Evolutionary conservation across 2,329 filamentous ascomycete genomes (phyloP).

Genomic region (Diplodia mutila): DNA sequence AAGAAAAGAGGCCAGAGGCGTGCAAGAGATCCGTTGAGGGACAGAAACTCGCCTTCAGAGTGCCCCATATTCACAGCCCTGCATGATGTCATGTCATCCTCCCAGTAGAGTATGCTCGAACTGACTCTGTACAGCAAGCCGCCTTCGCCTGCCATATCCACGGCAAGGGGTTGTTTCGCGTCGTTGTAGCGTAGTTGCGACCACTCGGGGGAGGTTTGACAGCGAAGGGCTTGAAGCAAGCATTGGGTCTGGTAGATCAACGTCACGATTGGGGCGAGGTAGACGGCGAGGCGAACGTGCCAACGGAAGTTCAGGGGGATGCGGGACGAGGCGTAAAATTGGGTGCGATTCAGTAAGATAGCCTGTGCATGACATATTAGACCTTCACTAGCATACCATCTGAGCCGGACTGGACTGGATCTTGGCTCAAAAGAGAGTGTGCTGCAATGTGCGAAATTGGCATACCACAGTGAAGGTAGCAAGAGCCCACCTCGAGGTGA

Average conservation of each 20-base stretch:
- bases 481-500: slow-evolving; percentile 90
- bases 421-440: background rate
- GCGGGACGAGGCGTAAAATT: slow-evolving; percentile 89
- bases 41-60: slow-evolving; percentile 53
- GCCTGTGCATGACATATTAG: slow-evolving; percentile 53
- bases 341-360: slow-evolving; percentile 84
- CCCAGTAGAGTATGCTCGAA: slow-evolving; percentile 71
- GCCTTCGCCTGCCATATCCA: slow-evolving; percentile 61
- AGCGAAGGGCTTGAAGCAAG: slow-evolving; percentile 84
- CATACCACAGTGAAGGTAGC: slow-evolving; percentile 77
- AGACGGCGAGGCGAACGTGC: slow-evolving; percentile 70
- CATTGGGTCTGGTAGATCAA: slow-evolving; percentile 69
- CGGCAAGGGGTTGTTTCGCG: slow-evolving; percentile 45
- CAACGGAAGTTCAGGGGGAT: slow-evolving; percentile 77
- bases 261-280: slow-evolving; percentile 70
- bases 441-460: slow-evolving; percentile 20
- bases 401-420: background rate
- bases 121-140: slow-evolving; percentile 73
- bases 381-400: background rate
- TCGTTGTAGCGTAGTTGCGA: slow-evolving; percentile 52
- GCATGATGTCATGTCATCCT: slow-evolving; percentile 76
- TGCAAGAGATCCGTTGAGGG: slow-evolving; percentile 76
- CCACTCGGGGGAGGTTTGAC: slow-evolving; percentile 70
- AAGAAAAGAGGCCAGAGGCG: slow-evolving; percentile 75
- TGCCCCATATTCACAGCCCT: slow-evolving; percentile 69